Evolutionary conservation across 495 filamentous ascomycete genomes (phyloP).

Genomic region (Penicillium bialowiezense): DNA sequence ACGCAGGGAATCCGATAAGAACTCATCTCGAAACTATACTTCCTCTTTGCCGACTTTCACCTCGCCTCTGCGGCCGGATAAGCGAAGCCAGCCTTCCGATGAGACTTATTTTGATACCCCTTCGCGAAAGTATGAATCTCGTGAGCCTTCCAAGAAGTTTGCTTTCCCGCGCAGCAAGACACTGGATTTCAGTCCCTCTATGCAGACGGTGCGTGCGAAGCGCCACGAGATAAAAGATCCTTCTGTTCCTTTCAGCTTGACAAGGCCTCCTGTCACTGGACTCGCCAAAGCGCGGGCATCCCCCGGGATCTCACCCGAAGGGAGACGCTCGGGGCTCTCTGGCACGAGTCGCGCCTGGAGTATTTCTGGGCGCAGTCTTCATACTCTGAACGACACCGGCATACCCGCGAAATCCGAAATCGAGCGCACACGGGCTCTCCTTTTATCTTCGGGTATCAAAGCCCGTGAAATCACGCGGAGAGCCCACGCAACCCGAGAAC

Average conservation of each 20-base stretch:
- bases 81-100: conserved; percentile 20
- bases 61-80: conserved; percentile 42
- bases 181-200: conserved; percentile 26
- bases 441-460: conserved; percentile 82
- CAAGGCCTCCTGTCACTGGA: conserved; percentile 45
- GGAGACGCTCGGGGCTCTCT: conserved; percentile 21
- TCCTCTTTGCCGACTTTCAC: conserved; percentile 51
- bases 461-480: conserved; percentile 72
- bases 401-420: conserved; percentile 60
- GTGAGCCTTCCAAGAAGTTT: conserved; percentile 9
- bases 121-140: conserved; percentile 9
- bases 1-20: conserved; percentile 33
- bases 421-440: conserved; percentile 66
- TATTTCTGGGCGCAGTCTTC: conserved; percentile 59
- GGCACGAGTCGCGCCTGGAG: conserved; percentile 54
- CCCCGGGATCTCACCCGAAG: conserved; percentile 19
- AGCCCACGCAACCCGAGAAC: conserved; percentile 47
- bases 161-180: conserved; percentile 18
- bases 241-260: conserved; percentile 31
- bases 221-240: conserved; percentile 29
- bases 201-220: conserved; percentile 25
- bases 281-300: conserved; percentile 43
- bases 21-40: conserved; percentile 25
- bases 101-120: conserved; percentile 15
- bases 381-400: conserved; percentile 31